Evolutionary conservation across 1,284 basidiomycete genomes (phyloP).

Genomic region (Cutaneotrichosporon sp.): DNA sequence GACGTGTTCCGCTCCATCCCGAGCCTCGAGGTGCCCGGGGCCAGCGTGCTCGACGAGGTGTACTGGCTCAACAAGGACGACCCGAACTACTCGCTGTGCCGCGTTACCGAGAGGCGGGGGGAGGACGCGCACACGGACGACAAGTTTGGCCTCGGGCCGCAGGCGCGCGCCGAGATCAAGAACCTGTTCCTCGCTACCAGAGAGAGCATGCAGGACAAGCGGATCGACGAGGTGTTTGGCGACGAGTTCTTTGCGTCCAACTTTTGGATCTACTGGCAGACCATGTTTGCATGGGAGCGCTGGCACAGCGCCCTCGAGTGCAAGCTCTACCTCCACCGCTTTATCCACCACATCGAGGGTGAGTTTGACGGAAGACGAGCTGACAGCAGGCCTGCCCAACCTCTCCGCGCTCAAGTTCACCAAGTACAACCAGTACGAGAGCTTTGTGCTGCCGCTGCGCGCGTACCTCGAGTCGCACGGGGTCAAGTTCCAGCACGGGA

Average conservation of each 20-base stretch:
- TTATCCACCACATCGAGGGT: too few species aligned
- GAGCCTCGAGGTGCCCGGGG: slow-evolving; percentile 1
- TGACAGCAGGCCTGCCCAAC: slow-evolving; percentile 1
- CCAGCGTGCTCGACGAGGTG: slow-evolving; percentile 12
- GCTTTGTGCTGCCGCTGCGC: slow-evolving; percentile 5
- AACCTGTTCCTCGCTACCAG: slow-evolving; percentile 6
- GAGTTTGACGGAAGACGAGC: not conserved
- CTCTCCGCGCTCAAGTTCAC: slow-evolving; percentile 9
- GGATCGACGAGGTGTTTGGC: too few species aligned
- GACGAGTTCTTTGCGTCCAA: too few species aligned
- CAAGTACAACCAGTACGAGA: slow-evolving; percentile 12
- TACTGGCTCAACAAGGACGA: slow-evolving; percentile 16
- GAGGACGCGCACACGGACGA: not conserved
- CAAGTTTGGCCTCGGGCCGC: not conserved
- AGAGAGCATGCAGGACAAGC: too few species aligned
- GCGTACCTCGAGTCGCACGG: slow-evolving; percentile 3
- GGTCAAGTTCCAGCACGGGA: slow-evolving; percentile 5
- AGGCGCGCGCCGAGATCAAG: not conserved
- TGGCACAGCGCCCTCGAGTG: too few species aligned
- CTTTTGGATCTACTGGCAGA: too few species aligned
- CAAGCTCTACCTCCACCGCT: too few species aligned
- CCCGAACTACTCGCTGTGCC: slow-evolving; percentile 9
- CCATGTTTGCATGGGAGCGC: too few species aligned
- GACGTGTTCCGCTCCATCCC: slow-evolving; percentile 12
- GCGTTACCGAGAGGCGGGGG: not conserved